Base-by-base conservation (phyloP, 495 filamentous ascomycete species). In the Penicillium chermesinum region DNA sequence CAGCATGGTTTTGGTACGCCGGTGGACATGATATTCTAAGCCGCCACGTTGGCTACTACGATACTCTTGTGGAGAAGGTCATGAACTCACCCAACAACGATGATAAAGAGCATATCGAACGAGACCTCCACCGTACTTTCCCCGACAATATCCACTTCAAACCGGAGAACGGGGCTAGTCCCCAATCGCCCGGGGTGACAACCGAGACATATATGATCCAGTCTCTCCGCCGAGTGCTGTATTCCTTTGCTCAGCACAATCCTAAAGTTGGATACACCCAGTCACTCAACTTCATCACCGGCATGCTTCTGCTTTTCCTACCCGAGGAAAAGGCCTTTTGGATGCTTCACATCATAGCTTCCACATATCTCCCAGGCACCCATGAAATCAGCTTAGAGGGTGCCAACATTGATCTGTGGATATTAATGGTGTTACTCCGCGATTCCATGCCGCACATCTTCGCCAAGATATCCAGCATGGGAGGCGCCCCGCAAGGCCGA, bases 1-100 rank as follows among this genome's bases (percentile, higher is more conserved):
- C 86, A 4, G 91, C 93, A 22, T 98, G 93, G 93, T 98, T 95
- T 58, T 97, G 84, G 66, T 98, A 96, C 63, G 90, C 89, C n/a
- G 89, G 89, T 10, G 93, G 93, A 5, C 87, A 87, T 20, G 78
- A 82, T 34, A 81, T 84, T 52, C 58, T 96, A 46, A 78, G 79
- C 45, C 83, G 87, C 45, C 76, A 95, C 58, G 69, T 74, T 8
- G 87, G 87, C 2, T 63, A 88, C 9, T 98, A 96, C 54, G 75
- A 82, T 33, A 68, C 80, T 35, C 71, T 96, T 22, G 66, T 94
- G 10, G 63, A 72, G 49, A 74, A 75, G 39, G 81, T 84, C 30
- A 80, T 84, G 46, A 73, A 78, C 34, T 80, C 79, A 1, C 74
- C 82, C 2, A 80, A 64, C 47, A 77, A 82, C 50, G 80, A 78